Conservation (phyloP, 2,329 filamentous ascomycete species). For the Zelopaecilomyces penicillatus region DNA sequence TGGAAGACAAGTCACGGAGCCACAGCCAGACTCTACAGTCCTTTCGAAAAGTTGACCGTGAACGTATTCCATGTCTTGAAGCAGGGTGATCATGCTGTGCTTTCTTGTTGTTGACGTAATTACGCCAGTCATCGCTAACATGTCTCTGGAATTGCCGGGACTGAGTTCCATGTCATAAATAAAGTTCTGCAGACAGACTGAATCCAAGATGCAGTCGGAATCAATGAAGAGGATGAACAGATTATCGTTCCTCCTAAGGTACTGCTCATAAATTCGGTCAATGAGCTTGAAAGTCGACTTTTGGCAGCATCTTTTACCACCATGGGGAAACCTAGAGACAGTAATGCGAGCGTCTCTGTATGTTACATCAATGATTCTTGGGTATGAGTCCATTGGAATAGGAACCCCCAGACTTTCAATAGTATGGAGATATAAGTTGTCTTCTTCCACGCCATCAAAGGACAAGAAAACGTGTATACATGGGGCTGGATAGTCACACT, state of each 20-base stretch:
- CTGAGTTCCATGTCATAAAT: constrained; percentile 98
- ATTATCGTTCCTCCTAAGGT: constrained; percentile 80
- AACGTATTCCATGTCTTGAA: constrained; percentile 98
- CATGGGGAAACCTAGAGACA: constrained; percentile 84
- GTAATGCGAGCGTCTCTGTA: constrained; percentile 81
- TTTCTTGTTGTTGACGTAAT: constrained; percentile 90
- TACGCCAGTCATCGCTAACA: constrained; percentile 95
- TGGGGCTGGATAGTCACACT: constrained; percentile 85
- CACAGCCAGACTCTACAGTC: constrained; percentile 89
- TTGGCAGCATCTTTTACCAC: constrained; percentile 89
- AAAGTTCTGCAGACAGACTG: constrained; percentile 90
- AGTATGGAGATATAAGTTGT: constrained; percentile 81
- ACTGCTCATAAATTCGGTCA: constrained; percentile 82
- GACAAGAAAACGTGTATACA: constrained; percentile 94
- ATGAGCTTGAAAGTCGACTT: constrained; percentile 90
- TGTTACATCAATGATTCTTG: constrained; percentile 80
- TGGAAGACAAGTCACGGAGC: constrained; percentile 87
- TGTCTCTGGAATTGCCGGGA: constrained; percentile 81
- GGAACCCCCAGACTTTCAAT: constrained; percentile 79
- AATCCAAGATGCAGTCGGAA: constrained; percentile 90
- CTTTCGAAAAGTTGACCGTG: constrained; percentile 95
- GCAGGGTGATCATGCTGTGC: constrained; percentile 78
- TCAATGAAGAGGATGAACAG: constrained; percentile 96
- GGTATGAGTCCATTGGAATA: constrained; percentile 66
- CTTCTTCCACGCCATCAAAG: constrained; percentile 83